Conservation (phyloP, 495 filamentous ascomycete species). For the Oidiodendron maius region DNA sequence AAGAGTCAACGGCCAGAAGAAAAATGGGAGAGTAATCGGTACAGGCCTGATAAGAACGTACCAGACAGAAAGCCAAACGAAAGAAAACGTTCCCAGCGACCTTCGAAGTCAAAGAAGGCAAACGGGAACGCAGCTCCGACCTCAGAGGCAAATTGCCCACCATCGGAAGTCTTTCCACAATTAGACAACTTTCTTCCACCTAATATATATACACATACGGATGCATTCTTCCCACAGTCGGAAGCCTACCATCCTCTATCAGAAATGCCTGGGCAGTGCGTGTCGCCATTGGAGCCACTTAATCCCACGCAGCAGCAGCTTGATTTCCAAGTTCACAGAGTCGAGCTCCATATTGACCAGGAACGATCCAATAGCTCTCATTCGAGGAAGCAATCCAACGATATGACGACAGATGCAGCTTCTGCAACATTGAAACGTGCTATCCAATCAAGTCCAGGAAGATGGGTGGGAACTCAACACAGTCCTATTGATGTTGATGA, state of each 20-base stretch:
- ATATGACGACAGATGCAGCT: conserved; percentile 41
- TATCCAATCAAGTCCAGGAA: conserved; percentile 68
- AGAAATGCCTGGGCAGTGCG: conserved; percentile 9
- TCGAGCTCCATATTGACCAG: conserved; percentile 21
- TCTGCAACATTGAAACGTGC: conserved; percentile 53
- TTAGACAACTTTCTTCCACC: too few species aligned
- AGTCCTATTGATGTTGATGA: conserved; percentile 60
- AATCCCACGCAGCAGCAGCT: conserved; percentile 21
- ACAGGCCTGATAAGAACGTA: conserved; percentile 31
- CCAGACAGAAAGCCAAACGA: conserved; percentile 27
- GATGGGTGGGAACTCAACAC: conserved; percentile 55
- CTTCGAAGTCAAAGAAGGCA: conserved; percentile 36
- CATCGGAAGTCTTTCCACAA: too few species aligned
- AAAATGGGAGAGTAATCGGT: conserved; percentile 55
- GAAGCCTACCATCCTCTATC: conserved; percentile 33
- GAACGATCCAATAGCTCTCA: conserved; percentile 27
- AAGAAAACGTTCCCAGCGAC: conserved; percentile 37
- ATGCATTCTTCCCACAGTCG: conserved; percentile 29
- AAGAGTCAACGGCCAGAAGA: conserved; percentile 76
- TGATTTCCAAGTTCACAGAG: conserved; percentile 16
- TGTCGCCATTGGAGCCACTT: conserved; percentile 9
- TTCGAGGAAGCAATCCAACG: conserved; percentile 23
- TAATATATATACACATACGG: conserved; percentile 33
- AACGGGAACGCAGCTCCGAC: conserved; percentile 29
- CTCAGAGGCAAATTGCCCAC: conserved; percentile 42